Conservation (phyloP, 2,329 filamentous ascomycete species). For the Juglanconis oblonga region DNA sequence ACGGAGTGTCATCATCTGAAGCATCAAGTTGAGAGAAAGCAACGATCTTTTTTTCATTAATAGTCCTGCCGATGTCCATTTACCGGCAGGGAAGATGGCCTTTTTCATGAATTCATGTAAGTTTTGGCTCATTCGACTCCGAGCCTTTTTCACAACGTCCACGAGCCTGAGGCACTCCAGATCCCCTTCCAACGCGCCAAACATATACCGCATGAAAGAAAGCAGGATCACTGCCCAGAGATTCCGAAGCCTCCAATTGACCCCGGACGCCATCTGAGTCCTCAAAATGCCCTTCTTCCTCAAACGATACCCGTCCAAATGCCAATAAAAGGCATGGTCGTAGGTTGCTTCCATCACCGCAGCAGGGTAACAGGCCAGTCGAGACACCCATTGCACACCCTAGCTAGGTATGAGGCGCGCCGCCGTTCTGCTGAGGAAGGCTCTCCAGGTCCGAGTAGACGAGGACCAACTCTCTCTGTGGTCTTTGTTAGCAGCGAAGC, state of each 20-base stretch:
- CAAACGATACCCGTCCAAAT: neutral
- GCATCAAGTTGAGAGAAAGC: neutral
- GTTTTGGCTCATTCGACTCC: neutral
- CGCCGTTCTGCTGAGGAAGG: constrained; percentile 20
- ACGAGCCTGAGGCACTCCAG: neutral
- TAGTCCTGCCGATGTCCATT: neutral
- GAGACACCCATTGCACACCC: neutral
- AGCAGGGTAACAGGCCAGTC: neutral
- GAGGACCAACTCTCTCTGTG: constrained; percentile 57
- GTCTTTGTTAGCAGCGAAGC: constrained; percentile 16
- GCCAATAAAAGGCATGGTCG: neutral
- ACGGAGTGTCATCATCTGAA: neutral
- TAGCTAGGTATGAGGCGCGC: constrained; percentile 9
- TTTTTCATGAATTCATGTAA: neutral
- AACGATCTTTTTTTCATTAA: neutral
- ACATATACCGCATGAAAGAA: neutral
- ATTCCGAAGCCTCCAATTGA: neutral
- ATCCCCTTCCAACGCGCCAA: neutral
- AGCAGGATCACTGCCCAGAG: neutral
- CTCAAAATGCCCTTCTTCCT: neutral
- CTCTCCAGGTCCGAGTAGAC: constrained; percentile 62
- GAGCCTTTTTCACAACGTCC: neutral
- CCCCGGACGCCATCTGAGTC: constrained; percentile 1
- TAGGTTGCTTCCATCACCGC: neutral
- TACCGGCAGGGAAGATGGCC: neutral